Percentiles rank a stretch among this genome's conserved stretches.
Evolutionary conservation across 2,329 filamentous ascomycete genomes (phyloP).

Genomic region (Rutstroemia sydowiana): DNA sequence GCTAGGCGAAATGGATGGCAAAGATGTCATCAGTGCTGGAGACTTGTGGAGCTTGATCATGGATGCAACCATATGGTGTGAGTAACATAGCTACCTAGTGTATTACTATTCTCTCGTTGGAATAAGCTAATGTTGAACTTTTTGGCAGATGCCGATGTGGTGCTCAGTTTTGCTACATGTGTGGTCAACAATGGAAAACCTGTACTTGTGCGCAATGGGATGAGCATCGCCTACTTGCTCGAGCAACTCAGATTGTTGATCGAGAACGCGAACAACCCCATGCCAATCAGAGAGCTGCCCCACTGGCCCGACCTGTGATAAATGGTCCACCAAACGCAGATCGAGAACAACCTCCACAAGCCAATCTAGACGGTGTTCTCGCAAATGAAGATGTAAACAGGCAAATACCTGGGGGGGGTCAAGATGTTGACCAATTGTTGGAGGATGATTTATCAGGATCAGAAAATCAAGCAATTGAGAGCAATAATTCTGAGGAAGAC

Average conservation of each 20-base stretch:
- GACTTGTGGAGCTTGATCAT: constrained; percentile 40
- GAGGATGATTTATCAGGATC: too few species aligned
- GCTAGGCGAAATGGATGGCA: constrained; percentile 43
- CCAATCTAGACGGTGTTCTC: too few species aligned
- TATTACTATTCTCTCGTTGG: background rate
- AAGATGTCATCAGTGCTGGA: constrained; percentile 39
- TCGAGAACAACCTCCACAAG: too few species aligned
- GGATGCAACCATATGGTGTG: constrained; percentile 54
- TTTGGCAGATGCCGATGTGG: constrained; percentile 38
- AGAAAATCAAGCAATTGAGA: too few species aligned
- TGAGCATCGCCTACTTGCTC: constrained; percentile 8
- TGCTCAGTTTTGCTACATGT: constrained; percentile 43
- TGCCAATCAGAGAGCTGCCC: too few species aligned
- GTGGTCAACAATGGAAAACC: constrained; percentile 36
- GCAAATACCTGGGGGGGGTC: too few species aligned
- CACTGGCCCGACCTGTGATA: too few species aligned
- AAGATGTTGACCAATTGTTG: too few species aligned
- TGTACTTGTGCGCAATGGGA: constrained; percentile 20
- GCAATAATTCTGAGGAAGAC: too few species aligned
- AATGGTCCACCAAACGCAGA: too few species aligned
- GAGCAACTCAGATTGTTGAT: constrained; percentile 30
- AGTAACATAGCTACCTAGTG: constrained; percentile 17
- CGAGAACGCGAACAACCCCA: constrained; percentile 3
- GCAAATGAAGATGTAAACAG: too few species aligned
- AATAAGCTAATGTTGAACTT: constrained; percentile 2